phyloP scores from a whole-genome alignment of 805 yeast species.

The Dipodascopsis tothii region DNA sequence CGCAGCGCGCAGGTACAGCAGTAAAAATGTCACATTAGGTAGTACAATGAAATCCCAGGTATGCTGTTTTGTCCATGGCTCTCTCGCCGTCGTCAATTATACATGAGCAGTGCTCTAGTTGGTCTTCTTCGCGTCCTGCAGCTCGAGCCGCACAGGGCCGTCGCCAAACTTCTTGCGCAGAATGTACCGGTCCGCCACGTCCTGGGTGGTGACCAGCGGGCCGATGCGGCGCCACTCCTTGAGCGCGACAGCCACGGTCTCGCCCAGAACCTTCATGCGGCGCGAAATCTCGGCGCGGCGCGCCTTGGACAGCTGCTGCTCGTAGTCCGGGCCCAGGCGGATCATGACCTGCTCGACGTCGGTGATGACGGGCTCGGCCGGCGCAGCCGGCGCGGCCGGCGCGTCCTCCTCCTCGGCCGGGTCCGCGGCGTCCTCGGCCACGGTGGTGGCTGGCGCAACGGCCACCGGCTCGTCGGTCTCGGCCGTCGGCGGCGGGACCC shows the following conservation, averaged over 20 bases:
- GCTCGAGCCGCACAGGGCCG: not conserved
- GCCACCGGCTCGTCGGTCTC: constrained; percentile 26
- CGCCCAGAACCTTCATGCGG: constrained; percentile 20
- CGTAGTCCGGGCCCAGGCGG: constrained; percentile 19
- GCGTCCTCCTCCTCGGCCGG: constrained; percentile 6
- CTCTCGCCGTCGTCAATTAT: not conserved
- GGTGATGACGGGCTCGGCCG: constrained; percentile 1
- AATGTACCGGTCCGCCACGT: constrained; percentile 13
- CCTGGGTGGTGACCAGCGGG: constrained; percentile 13
- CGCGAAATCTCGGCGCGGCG: constrained; percentile 22
- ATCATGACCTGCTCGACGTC: constrained; percentile 15
- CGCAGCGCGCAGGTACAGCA: too few species aligned
- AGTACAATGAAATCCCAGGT: too few species aligned
- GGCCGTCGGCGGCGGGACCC: constrained; percentile 8
- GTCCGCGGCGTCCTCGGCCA: constrained; percentile 57
- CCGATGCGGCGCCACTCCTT: constrained; percentile 22
- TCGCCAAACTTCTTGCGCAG: constrained; percentile 18
- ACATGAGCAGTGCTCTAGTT: not conserved
- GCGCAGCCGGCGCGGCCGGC: constrained; percentile 1
- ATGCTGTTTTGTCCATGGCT: not conserved
- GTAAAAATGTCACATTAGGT: too few species aligned
- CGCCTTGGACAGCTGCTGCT: constrained; percentile 12
- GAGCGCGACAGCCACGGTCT: constrained; percentile 22
- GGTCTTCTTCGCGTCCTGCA: not conserved
- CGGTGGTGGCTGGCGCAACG: constrained; percentile 88